These are phyloP conservation scores for Lasiosphaeria hispida DNA, from an alignment of 495 filamentous ascomycete species.

Conservation along the genomic window DNA sequence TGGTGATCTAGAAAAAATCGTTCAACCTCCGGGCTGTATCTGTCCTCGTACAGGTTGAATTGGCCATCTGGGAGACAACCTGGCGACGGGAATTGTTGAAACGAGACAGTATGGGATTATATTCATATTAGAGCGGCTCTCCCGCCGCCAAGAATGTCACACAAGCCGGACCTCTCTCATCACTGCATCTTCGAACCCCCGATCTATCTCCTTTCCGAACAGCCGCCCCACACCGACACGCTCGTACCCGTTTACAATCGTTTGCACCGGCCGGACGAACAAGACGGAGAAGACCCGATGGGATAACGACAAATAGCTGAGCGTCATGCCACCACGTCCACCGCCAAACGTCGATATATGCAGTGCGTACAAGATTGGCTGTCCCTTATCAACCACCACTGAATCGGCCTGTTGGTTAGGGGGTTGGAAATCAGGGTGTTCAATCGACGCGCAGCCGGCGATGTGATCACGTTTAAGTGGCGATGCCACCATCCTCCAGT, in stretches of 20 bases:
- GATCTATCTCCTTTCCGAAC: slow-evolving; percentile 16
- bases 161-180: slow-evolving; percentile 1
- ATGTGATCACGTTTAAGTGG: slow-evolving; percentile 6
- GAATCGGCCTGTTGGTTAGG: not conserved
- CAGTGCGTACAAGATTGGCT: slow-evolving; percentile 6
- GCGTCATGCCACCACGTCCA: not conserved
- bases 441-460: slow-evolving; percentile 16
- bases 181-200: not conserved
- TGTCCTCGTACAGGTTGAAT: no score
- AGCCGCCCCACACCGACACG: slow-evolving; percentile 13
- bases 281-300: slow-evolving; percentile 10
- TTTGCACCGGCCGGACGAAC: not conserved
- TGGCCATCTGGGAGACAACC: no score
- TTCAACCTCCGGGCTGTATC: no score
- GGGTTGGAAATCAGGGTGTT: slow-evolving; percentile 7
- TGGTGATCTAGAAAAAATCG: no score
- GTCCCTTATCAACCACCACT: not conserved
- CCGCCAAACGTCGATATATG: slow-evolving; percentile 4
- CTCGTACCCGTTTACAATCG: slow-evolving; percentile 6
- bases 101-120: no score
- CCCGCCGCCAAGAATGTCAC: not conserved
- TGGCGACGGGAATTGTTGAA: no score
- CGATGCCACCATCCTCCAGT: slow-evolving; percentile 14
- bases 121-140: no score
- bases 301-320: not conserved